phyloP scores from a whole-genome alignment of 2,329 filamentous ascomycete genomes.

The Aspergillus puulaauensis region DNA sequence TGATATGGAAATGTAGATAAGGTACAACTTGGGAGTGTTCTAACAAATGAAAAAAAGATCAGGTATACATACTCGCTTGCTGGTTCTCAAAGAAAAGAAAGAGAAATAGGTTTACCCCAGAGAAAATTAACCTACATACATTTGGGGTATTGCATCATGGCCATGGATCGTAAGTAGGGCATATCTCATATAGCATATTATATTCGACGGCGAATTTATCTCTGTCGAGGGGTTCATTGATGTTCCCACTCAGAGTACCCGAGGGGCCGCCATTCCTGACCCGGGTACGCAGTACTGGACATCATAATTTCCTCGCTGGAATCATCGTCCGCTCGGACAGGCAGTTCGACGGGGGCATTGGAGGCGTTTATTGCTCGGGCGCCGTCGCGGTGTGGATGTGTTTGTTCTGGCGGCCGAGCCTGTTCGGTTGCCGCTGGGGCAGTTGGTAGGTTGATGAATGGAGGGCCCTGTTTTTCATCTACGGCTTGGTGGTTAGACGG shows the following conservation, averaged over 20 bases:
- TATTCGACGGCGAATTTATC: neutral
- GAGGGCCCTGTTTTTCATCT: conserved; percentile 10
- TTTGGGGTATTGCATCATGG: neutral
- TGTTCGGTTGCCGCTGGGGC: neutral
- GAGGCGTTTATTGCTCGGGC: conserved; percentile 22
- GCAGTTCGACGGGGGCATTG: conserved; percentile 33
- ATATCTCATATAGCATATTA: neutral
- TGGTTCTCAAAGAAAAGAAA: conserved; percentile 3
- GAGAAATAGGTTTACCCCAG: neutral
- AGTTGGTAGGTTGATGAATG: neutral
- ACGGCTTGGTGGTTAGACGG: neutral
- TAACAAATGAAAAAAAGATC: neutral
- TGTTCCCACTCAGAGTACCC: conserved; percentile 20
- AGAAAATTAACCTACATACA: neutral
- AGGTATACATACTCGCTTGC: conserved; percentile 2
- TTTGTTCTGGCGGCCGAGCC: neutral
- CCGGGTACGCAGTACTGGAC: conserved; percentile 50
- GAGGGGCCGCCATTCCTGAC: conserved; percentile 47
- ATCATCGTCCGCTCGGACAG: conserved; percentile 32
- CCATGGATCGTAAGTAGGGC: neutral
- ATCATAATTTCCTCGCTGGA: conserved; percentile 48
- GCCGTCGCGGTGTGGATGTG: conserved; percentile 22
- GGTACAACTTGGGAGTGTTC: neutral
- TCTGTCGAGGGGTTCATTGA: neutral
- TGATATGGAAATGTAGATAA: neutral